A percentile compares a stretch with the other conserved stretches of the same genome.
Conservation (phyloP, 1,284 basidiomycete genomes). For the Puccinia hordei region DNA sequence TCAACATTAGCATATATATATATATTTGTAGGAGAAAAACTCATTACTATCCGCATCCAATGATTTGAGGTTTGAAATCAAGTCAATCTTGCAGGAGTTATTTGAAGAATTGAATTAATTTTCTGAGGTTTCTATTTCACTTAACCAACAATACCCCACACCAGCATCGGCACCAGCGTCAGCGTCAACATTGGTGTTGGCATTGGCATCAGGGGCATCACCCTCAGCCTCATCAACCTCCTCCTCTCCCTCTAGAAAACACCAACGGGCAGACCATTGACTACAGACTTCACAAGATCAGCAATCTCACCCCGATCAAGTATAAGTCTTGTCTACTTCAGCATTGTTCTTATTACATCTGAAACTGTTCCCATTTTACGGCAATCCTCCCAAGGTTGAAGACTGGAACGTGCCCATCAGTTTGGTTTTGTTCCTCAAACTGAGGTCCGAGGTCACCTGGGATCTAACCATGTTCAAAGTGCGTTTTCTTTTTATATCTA, state of each 20-base stretch:
- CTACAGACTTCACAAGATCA: neutral
- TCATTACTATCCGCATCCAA: conserved; percentile 75
- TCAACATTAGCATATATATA: too few relatives aligned
- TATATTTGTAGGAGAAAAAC: conserved; percentile 76
- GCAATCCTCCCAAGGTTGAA: conserved; percentile 82
- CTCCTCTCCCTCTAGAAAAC: neutral
- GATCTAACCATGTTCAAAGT: conserved; percentile 90
- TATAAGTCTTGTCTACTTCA: conserved; percentile 61
- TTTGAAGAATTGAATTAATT: conserved; percentile 97
- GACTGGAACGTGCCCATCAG: conserved; percentile 96
- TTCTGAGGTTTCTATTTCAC: conserved; percentile 85
- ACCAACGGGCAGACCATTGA: neutral
- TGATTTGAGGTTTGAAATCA: conserved; percentile 71
- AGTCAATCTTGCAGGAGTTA: conserved; percentile 88
- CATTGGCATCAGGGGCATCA: neutral
- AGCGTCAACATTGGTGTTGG: too few relatives aligned
- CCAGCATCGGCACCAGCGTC: too few relatives aligned
- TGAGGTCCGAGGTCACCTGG: too few relatives aligned
- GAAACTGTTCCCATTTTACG: conserved; percentile 91
- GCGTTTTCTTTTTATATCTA: conserved; percentile 59
- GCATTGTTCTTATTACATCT: conserved; percentile 69
- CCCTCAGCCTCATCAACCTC: neutral
- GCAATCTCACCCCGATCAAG: neutral
- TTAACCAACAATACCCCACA: conserved; percentile 71
- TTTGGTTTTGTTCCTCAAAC: conserved; percentile 79